These are phyloP conservation scores for Lactarius pseudohatsudake DNA, from an alignment of 768 basidiomycete genomes.

Conservation along the genomic window DNA sequence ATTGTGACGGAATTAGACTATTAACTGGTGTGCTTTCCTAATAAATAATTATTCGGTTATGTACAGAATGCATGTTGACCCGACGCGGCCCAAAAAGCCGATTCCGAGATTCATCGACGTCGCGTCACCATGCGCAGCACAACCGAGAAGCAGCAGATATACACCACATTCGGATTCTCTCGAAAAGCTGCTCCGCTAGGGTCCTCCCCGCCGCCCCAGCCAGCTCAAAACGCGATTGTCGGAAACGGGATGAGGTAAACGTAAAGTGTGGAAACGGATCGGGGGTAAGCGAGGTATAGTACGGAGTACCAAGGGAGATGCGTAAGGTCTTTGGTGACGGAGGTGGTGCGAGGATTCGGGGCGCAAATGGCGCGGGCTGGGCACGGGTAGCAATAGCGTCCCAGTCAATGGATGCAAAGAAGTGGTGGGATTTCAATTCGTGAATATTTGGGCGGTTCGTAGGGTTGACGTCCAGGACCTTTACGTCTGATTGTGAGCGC, in stretches of 20 bases:
- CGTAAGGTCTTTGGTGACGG: conserved; percentile 23
- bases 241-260: conserved; percentile 17
- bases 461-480: conserved; percentile 24
- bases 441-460: conserved; percentile 20
- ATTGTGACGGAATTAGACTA: neutral
- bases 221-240: neutral
- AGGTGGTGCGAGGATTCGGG: conserved; percentile 6
- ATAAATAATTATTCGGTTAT: neutral
- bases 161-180: conserved; percentile 12
- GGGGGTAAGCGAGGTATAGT: neutral
- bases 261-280: conserved; percentile 20
- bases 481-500: neutral
- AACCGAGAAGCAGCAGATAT: conserved; percentile 11
- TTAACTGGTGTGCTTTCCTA: neutral
- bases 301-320: conserved; percentile 24
- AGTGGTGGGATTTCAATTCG: conserved; percentile 25
- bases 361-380: conserved; percentile 19
- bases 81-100: neutral
- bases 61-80: neutral
- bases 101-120: neutral
- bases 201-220: neutral
- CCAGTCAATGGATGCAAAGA: conserved; percentile 28
- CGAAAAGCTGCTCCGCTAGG: neutral
- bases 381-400: conserved; percentile 13
- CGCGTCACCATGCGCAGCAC: conserved; percentile 5